Evolutionary conservation across 2,329 filamentous ascomycete genomes (phyloP).

Genomic region (Chrysoporthe deuterocubensis): DNA sequence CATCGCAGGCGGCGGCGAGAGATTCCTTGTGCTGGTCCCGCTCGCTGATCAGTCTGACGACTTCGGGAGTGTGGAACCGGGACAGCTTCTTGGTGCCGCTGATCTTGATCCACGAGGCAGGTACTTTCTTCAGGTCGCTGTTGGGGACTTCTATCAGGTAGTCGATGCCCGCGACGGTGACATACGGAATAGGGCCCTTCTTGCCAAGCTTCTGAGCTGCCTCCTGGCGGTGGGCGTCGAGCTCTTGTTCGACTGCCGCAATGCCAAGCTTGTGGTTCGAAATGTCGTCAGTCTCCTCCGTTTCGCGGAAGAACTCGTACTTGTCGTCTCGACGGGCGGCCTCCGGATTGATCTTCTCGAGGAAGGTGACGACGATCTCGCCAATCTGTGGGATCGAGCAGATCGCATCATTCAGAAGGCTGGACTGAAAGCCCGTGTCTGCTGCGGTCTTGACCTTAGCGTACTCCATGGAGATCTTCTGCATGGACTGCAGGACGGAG

Average conservation of each 20-base stretch:
- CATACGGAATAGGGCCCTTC: slow-evolving; percentile 73
- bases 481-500: slow-evolving; percentile 81
- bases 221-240: slow-evolving; percentile 73
- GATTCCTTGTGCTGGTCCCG: slow-evolving; percentile 95
- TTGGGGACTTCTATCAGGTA: slow-evolving; percentile 94
- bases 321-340: slow-evolving; percentile 86
- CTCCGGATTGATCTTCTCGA: slow-evolving; percentile 83
- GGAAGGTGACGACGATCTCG: slow-evolving; percentile 71
- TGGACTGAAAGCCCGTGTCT: slow-evolving; percentile 74
- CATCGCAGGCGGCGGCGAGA: slow-evolving; percentile 87
- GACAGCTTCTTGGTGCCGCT: slow-evolving; percentile 91
- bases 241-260: slow-evolving; percentile 86
- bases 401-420: slow-evolving; percentile 72
- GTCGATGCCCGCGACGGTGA: slow-evolving; percentile 87
- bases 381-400: slow-evolving; percentile 76
- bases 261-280: slow-evolving; percentile 89
- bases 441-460: slow-evolving; percentile 64
- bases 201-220: slow-evolving; percentile 75
- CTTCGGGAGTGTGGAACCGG: slow-evolving; percentile 92
- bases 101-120: slow-evolving; percentile 93
- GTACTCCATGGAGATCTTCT: slow-evolving; percentile 80
- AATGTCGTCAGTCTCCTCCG: slow-evolving; percentile 86
- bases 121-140: slow-evolving; percentile 79
- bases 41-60: slow-evolving; percentile 80
- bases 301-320: slow-evolving; percentile 88